Evolutionary conservation across 1,284 basidiomycete species (phyloP).

Genomic region (Pisolithus thermaeus): DNA sequence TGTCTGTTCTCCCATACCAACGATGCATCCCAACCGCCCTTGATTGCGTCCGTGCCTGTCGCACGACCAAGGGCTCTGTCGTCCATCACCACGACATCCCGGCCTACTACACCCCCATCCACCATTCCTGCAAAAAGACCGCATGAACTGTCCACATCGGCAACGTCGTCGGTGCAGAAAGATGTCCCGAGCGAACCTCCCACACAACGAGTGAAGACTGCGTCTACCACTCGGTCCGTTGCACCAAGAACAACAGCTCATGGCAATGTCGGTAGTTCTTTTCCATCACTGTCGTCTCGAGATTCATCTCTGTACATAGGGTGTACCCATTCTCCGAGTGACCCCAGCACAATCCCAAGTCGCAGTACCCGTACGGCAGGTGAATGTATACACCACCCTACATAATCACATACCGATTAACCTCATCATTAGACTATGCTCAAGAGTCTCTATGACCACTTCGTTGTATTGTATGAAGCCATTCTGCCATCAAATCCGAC

Average conservation of each 20-base stretch:
- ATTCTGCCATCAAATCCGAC: conserved; percentile 47
- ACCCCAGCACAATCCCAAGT: conserved; percentile 62
- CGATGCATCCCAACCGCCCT: conserved; percentile 31
- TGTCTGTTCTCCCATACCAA: conserved; percentile 63
- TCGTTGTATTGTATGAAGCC: conserved; percentile 54
- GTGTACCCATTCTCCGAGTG: conserved; percentile 60
- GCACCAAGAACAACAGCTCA: conserved; percentile 37
- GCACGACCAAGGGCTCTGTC: conserved; percentile 5
- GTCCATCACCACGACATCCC: neutral
- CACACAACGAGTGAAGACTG: conserved; percentile 52
- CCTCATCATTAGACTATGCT: conserved; percentile 52
- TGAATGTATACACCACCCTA: conserved; percentile 21
- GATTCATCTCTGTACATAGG: conserved; percentile 32
- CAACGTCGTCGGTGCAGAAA: conserved; percentile 6
- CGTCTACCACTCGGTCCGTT: conserved; percentile 33
- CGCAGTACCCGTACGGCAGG: conserved; percentile 66
- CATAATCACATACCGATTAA: neutral
- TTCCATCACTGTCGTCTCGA: neutral
- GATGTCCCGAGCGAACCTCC: conserved; percentile 41
- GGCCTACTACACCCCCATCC: conserved; percentile 2
- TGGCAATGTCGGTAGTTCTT: conserved; percentile 29
- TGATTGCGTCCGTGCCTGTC: conserved; percentile 35
- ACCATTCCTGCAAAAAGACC: conserved; percentile 29
- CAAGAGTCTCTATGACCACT: conserved; percentile 66
- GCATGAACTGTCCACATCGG: conserved; percentile 14